Conservation (phyloP, 441 rosid genomes). For the Erysimum cheiri region DNA sequence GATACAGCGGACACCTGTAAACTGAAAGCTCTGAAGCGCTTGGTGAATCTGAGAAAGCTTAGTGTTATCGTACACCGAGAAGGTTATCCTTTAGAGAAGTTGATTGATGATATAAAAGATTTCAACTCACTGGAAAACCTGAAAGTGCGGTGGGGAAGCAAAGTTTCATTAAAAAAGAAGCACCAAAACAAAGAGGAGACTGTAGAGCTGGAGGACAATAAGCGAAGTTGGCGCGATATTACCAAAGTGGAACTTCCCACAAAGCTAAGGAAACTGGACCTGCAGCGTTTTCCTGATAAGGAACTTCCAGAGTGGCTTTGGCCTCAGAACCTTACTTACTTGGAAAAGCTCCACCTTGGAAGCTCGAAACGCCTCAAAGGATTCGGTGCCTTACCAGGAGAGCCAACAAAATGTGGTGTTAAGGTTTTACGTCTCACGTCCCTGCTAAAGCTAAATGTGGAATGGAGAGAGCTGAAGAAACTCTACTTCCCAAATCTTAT, state of each 20-base stretch:
- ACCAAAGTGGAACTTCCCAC: background rate
- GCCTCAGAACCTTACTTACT: background rate
- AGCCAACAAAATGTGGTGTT: background rate
- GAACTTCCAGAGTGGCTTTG: background rate
- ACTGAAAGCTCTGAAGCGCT: background rate
- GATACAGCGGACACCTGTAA: background rate
- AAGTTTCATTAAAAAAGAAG: no score
- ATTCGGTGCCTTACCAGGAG: background rate
- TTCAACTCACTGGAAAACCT: background rate
- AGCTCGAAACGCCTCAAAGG: background rate
- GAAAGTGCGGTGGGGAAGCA: background rate
- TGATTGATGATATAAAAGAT: background rate
- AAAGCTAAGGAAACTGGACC: background rate
- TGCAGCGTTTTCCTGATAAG: background rate
- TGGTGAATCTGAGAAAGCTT: background rate
- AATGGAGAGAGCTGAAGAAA: background rate
- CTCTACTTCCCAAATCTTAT: background rate
- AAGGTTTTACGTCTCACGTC: background rate
- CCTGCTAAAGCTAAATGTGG: background rate
- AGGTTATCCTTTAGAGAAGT: background rate
- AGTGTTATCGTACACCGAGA: background rate
- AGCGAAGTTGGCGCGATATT: no score
- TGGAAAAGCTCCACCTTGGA: background rate
- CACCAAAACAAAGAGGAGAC: no score
- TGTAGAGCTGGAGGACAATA: no score